These are phyloP conservation scores for Aspergillus sp. DNA, from an alignment of 2,329 filamentous ascomycete species.

Conservation along the genomic window DNA sequence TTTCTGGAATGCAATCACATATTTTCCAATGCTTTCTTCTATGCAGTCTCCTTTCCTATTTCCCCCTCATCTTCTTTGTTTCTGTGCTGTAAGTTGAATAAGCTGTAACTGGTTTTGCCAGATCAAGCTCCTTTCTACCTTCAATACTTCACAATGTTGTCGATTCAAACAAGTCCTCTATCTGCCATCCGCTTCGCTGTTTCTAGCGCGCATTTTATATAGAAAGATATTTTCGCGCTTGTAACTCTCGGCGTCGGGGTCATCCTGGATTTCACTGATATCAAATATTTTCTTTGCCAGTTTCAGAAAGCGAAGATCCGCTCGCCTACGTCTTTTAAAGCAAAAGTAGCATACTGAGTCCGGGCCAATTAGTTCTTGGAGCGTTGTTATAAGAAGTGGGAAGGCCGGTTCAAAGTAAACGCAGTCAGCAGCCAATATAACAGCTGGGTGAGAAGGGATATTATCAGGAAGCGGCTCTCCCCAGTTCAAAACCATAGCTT, in stretches of 20 bases:
- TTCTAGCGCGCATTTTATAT: conserved; percentile 28
- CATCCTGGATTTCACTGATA: conserved; percentile 57
- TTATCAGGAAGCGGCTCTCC: conserved; percentile 37
- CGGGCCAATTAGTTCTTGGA: conserved; percentile 63
- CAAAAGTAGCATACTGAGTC: conserved; percentile 73
- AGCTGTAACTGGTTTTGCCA: too few relatives aligned
- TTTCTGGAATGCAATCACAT: neutral
- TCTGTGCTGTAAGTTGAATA: neutral
- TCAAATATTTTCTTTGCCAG: conserved; percentile 60
- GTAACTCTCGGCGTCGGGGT: conserved; percentile 32
- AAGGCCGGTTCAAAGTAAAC: conserved; percentile 97
- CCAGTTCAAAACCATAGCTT: conserved; percentile 75
- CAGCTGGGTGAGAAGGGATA: conserved; percentile 53
- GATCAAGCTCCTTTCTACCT: too few relatives aligned
- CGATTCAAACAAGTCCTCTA: neutral
- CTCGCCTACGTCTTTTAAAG: conserved; percentile 86
- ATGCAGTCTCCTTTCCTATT: neutral
- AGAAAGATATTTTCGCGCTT: conserved; percentile 35
- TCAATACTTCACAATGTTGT: neutral
- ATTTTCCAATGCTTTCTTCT: neutral
- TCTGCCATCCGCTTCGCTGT: conserved; percentile 4
- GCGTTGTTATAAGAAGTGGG: conserved; percentile 72
- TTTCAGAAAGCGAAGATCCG: conserved; percentile 69
- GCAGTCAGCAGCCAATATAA: conserved; percentile 92
- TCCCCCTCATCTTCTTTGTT: neutral